A percentile compares a stretch with the other conserved stretches of the same genome.
phyloP scores from a whole-genome alignment of 2,329 filamentous ascomycete genomes.

The Colletotrichum sp. region DNA sequence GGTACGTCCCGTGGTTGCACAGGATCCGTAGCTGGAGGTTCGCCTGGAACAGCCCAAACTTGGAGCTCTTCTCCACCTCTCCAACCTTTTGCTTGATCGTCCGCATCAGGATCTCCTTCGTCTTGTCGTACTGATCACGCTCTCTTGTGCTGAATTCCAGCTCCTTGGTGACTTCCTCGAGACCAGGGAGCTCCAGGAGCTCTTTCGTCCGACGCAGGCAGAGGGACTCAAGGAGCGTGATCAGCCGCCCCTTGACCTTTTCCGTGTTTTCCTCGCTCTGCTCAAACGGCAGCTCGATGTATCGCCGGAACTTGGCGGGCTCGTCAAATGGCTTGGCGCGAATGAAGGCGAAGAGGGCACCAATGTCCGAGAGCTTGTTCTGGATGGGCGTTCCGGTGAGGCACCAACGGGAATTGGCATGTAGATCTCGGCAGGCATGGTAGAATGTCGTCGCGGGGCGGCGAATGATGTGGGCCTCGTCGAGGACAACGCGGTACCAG shows the following conservation, averaged over 20 bases:
- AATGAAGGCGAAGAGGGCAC: conserved; percentile 54
- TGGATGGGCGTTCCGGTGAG: conserved; percentile 60
- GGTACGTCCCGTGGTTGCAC: conserved; percentile 56
- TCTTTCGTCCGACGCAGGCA: conserved; percentile 48
- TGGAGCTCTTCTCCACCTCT: conserved; percentile 35
- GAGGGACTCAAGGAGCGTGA: conserved; percentile 39
- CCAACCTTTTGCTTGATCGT: conserved; percentile 40
- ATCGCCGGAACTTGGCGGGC: conserved; percentile 45
- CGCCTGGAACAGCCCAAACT: conserved; percentile 50
- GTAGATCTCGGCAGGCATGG: conserved; percentile 43
- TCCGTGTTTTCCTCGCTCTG: too few relatives aligned
- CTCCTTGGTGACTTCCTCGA: conserved; percentile 21
- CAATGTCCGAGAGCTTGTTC: conserved; percentile 57
- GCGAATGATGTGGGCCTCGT: conserved; percentile 56
- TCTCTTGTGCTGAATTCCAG: conserved; percentile 34
- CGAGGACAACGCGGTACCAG: conserved; percentile 48
- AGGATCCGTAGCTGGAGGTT: conserved; percentile 51
- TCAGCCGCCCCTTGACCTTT: conserved; percentile 33
- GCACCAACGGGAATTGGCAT: conserved; percentile 54
- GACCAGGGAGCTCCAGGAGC: conserved; percentile 39
- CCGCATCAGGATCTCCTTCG: conserved; percentile 39
- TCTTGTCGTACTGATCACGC: conserved; percentile 40
- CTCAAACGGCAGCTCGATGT: conserved; percentile 45
- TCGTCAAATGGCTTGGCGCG: conserved; percentile 44
- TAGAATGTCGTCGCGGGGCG: conserved; percentile 49